Evolutionary conservation across 139 green algal genomes (phyloP).

Genomic region (Chlorella sp.): DNA sequence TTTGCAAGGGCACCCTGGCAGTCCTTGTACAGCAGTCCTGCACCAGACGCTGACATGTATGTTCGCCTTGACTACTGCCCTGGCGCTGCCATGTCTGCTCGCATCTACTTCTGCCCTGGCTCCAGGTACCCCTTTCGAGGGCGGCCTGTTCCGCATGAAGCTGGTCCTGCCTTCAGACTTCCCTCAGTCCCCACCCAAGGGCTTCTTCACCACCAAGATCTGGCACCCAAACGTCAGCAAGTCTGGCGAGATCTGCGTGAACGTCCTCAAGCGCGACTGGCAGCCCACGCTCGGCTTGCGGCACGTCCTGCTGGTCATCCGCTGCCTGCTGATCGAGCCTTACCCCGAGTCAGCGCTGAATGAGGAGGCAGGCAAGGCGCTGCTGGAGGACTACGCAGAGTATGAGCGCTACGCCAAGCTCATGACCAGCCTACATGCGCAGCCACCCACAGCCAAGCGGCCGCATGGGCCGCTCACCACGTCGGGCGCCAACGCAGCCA

Average conservation of each 20-base stretch:
- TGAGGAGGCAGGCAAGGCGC: conserved; percentile 92
- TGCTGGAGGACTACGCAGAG: conserved; percentile 79
- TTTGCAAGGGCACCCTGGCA: too few relatives aligned
- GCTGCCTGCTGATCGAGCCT: conserved; percentile 95
- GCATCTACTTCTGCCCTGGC: too few relatives aligned
- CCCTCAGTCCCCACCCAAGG: conserved; percentile 41
- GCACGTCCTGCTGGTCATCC: conserved; percentile 58
- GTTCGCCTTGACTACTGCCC: too few relatives aligned
- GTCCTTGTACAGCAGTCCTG: too few relatives aligned
- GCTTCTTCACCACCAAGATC: conserved; percentile 86
- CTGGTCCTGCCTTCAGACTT: conserved; percentile 50
- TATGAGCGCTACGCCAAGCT: conserved; percentile 81
- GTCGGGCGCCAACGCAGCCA: conserved; percentile 48
- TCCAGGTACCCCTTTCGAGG: conserved; percentile 55
- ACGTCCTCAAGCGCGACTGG: conserved; percentile 82
- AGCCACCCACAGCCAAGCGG: too few relatives aligned
- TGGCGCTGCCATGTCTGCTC: too few relatives aligned
- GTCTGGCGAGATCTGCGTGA: conserved; percentile 96
- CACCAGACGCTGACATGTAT: too few relatives aligned
- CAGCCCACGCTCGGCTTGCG: not conserved
- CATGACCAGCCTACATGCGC: conserved; percentile 78
- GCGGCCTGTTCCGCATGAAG: conserved; percentile 76
- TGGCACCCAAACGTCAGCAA: conserved; percentile 95
- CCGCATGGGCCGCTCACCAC: conserved; percentile 65
- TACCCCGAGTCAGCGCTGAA: conserved; percentile 95